Percentiles rank a stretch among this genome's conserved stretches.
Conservation (phyloP, 352 stramenopile species). For the Phytophthora pistaciae region DNA sequence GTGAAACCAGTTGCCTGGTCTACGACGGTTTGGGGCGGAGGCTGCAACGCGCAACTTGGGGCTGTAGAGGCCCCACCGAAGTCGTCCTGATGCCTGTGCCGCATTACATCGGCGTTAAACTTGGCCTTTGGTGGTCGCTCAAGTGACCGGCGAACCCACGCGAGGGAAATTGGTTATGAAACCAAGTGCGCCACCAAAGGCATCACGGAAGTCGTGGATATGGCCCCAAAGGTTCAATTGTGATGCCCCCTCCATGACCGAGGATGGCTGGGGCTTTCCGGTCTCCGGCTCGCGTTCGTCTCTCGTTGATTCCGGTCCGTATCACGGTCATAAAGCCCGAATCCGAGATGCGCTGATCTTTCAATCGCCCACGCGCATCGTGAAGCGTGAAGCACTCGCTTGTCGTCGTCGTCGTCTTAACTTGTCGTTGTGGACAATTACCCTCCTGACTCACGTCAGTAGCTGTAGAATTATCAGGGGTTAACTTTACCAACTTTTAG, state of each 20-base stretch:
- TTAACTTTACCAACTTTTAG: neutral
- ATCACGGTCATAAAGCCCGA: conserved; percentile 2
- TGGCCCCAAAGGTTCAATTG: neutral
- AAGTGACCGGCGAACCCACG: conserved; percentile 4
- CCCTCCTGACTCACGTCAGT: neutral
- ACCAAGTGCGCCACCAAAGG: neutral
- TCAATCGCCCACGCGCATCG: neutral
- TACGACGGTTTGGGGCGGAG: conserved; percentile 8
- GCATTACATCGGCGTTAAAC: neutral
- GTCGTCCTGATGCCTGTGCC: neutral
- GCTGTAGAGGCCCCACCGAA: conserved; percentile 13
- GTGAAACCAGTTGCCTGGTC: conserved; percentile 22
- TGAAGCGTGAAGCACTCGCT: neutral
- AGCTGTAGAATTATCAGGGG: neutral
- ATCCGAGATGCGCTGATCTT: conserved; percentile 13
- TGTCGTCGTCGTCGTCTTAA: neutral
- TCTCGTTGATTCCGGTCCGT: conserved; percentile 25
- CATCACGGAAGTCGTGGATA: neutral
- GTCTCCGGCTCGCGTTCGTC: conserved; percentile 29
- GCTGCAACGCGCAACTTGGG: neutral
- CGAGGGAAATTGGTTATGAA: neutral
- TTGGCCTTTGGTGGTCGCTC: neutral
- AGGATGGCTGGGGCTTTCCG: conserved; percentile 15
- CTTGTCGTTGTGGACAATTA: neutral
- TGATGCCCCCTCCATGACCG: conserved; percentile 6